Evolutionary conservation across 352 stramenopile genomes (phyloP), one percentile per base, ranked within the genome.

Genomic region (Phytophthora fragariaefolia): DNA sequence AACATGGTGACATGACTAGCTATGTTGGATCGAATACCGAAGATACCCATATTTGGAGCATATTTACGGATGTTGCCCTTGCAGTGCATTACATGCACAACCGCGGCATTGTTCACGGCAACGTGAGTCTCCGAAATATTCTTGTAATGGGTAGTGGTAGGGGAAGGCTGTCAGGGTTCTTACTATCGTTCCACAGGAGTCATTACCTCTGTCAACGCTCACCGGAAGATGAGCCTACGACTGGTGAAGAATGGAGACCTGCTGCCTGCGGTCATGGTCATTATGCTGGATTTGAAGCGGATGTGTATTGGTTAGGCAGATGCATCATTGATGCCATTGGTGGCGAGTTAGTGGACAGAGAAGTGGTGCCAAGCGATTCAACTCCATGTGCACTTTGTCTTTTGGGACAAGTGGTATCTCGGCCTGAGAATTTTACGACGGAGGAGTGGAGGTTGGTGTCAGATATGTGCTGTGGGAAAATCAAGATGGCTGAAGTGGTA

Each of bases 51-150:
- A 4, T 64, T 1, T 65, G 58, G 58, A 2, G 10, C 6, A 23
- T 58, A 5, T n/a, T 58, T 3, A 32, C 43, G 13, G 46, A 65
- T 23, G 27, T n/a, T 2, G 58, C 58, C 0, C 27, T 58, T 8
- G 58, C 47, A 26, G 15, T 65, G 12, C 58, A 46, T 3, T 65
- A 65, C n/a, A 42, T 65, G 23, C 58, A 65, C 47, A 18, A 3
- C 6, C 1, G 15, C 6, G 18, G 17, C 3, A 20, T 65, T 23
- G 38, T 58, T 13, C 58, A 65, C 18, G 58, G 58, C 2, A 36
- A 52, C n/a, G 13, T 65, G 0, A n/a, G 24, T 20, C 12, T 30
- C 7, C 26, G 53, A 15, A 65, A 58, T n/a, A 53, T 65, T 52
- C 23, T 52, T 17, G 58, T 65, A 3, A n/a, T 5, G 1, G 1